Evolutionary conservation across 805 yeast genomes (phyloP).

Genomic region (Metschnikowia santaceciliae): DNA sequence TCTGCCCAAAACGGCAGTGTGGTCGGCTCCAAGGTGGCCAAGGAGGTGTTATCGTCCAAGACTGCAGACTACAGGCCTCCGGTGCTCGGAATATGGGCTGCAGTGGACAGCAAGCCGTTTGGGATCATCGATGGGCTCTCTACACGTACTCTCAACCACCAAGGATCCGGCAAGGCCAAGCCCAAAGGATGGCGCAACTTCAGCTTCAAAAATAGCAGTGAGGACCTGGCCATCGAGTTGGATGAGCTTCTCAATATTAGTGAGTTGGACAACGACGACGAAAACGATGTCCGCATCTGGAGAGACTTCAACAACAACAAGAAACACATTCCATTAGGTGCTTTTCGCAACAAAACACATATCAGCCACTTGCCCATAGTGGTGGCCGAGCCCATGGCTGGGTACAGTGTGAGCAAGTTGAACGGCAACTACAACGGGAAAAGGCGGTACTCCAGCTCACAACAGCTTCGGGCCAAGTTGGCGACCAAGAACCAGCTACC

Average conservation of each 20-base stretch:
- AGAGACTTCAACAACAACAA: constrained; percentile 41
- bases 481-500: constrained; percentile 11
- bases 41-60: constrained; percentile 86
- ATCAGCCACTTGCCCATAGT: constrained; percentile 22
- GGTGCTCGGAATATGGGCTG: constrained; percentile 86
- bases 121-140: constrained; percentile 94
- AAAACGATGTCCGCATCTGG: constrained; percentile 50
- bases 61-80: constrained; percentile 88
- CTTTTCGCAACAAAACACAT: constrained; percentile 70
- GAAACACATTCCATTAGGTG: constrained; percentile 72
- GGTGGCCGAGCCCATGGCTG: constrained; percentile 24
- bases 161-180: constrained; percentile 10
- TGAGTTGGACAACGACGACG: constrained; percentile 73
- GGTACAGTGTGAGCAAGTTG: constrained; percentile 25
- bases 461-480: constrained; percentile 13
- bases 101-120: constrained; percentile 73
- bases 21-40: constrained; percentile 74
- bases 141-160: constrained; percentile 64
- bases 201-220: constrained; percentile 18
- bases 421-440: constrained; percentile 23
- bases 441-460: constrained; percentile 10
- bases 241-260: constrained; percentile 87
- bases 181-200: constrained; percentile 23
- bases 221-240: constrained; percentile 44
- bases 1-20: constrained; percentile 51